Conservation (phyloP, 2,329 filamentous ascomycete species). For the Penicillium glabrum region DNA sequence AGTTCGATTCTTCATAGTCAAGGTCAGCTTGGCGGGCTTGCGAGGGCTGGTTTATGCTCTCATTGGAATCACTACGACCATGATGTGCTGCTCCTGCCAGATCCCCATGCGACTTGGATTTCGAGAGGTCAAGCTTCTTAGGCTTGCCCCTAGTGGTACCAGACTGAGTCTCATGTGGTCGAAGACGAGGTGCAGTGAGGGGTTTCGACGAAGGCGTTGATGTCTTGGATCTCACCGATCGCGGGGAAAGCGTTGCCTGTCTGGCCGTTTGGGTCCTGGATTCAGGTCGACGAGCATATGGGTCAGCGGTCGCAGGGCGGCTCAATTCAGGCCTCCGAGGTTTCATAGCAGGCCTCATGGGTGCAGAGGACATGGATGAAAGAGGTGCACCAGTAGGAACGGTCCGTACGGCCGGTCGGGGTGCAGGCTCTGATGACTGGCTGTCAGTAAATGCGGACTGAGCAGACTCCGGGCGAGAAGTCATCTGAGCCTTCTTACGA, state of each 20-base stretch:
- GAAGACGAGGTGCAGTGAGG: slow-evolving; percentile 29
- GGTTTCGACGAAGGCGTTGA: slow-evolving; percentile 33
- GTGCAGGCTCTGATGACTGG: slow-evolving; percentile 38
- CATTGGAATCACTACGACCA: slow-evolving; percentile 22
- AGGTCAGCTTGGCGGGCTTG: slow-evolving; percentile 9
- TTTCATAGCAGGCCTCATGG: slow-evolving; percentile 51
- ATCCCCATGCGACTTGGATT: slow-evolving; percentile 27
- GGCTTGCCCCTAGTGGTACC: slow-evolving; percentile 34
- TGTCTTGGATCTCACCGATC: slow-evolving; percentile 28
- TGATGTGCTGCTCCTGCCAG: slow-evolving; percentile 32
- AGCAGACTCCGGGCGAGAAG: slow-evolving; percentile 58
- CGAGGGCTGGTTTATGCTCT: slow-evolving; percentile 17
- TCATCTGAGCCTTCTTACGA: slow-evolving; percentile 64
- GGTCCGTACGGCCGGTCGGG: slow-evolving; percentile 31
- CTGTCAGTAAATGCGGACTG: slow-evolving; percentile 52
- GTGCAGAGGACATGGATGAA: slow-evolving; percentile 58
- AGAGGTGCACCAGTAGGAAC: slow-evolving; percentile 37
- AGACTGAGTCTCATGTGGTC: slow-evolving; percentile 33
- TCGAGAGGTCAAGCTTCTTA: slow-evolving; percentile 33
- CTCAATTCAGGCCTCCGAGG: slow-evolving; percentile 38
- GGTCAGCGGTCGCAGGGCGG: slow-evolving; percentile 37
- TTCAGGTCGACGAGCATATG: slow-evolving; percentile 43
- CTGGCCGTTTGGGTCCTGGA: slow-evolving; percentile 34
- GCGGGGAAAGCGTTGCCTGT: slow-evolving; percentile 21
- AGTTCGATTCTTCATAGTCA: slow-evolving; percentile 56